Percentiles rank a stretch among this genome's conserved stretches.
Conservation (phyloP, 208 protist genomes). For the Crithidia thermophila region DNA sequence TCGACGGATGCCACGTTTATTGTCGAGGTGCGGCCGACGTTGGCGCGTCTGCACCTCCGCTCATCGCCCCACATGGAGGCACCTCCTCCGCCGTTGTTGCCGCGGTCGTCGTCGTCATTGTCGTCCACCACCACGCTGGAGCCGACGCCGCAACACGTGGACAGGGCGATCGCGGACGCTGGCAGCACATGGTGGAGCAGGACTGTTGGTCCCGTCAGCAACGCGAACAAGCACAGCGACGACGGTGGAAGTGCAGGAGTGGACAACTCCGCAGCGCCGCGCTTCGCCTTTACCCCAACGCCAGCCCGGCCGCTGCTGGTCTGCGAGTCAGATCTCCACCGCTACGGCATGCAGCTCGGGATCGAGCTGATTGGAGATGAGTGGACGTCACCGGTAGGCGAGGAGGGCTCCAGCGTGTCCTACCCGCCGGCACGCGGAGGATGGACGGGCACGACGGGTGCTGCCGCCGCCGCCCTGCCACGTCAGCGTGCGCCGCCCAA, state of each 20-base stretch:
- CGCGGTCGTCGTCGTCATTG: too few relatives aligned
- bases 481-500: slow-evolving; percentile 44
- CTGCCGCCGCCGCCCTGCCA: slow-evolving; percentile 8
- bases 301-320: slow-evolving; percentile 56
- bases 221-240: neutral
- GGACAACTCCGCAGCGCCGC: slow-evolving; percentile 2
- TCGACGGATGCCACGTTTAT: slow-evolving; percentile 56
- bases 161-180: too few relatives aligned
- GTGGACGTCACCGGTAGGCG: slow-evolving; percentile 55
- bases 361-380: slow-evolving; percentile 82
- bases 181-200: too few relatives aligned
- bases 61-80: slow-evolving; percentile 10
- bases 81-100: neutral
- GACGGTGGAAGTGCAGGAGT: neutral
- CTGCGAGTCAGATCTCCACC: slow-evolving; percentile 68
- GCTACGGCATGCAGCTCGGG: slow-evolving; percentile 78
- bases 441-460: too few relatives aligned
- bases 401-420: slow-evolving; percentile 7
- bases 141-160: too few relatives aligned
- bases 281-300: slow-evolving; percentile 27
- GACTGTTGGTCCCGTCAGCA: too few relatives aligned
- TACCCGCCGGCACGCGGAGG: neutral
- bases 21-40: slow-evolving; percentile 72
- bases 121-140: too few relatives aligned
- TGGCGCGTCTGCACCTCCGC: slow-evolving; percentile 81